These are phyloP conservation scores for Lotus japonicus DNA, from an alignment of 306 rosid genomes.

Conservation along the genomic window DNA sequence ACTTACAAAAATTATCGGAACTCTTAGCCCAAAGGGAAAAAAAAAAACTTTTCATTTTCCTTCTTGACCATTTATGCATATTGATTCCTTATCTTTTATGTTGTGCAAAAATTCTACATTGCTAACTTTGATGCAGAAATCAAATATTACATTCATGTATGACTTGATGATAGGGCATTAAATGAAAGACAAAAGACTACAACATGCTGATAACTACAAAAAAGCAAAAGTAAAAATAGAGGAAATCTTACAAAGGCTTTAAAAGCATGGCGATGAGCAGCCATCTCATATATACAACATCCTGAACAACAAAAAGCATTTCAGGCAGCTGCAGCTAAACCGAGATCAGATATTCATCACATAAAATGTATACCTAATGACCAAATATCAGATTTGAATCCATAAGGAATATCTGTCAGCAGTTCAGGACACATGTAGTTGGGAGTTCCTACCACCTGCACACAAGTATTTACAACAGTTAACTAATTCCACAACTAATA, in stretches of 20 bases:
- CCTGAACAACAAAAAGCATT: slow-evolving; percentile 45
- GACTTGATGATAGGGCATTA: neutral
- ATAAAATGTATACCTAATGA: slow-evolving; percentile 57
- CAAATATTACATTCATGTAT: neutral
- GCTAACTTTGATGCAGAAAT: neutral
- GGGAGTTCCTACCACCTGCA: slow-evolving; percentile 95
- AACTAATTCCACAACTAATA: neutral
- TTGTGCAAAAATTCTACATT: neutral
- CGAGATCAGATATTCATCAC: slow-evolving; percentile 1
- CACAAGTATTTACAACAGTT: neutral
- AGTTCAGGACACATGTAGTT: slow-evolving; percentile 98
- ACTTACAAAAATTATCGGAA: slow-evolving; percentile 5
- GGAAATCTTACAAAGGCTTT: slow-evolving; percentile 87
- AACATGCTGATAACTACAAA: neutral
- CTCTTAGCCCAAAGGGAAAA: neutral
- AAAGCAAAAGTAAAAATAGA: slow-evolving; percentile 18
- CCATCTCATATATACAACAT: slow-evolving; percentile 96
- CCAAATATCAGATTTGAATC: slow-evolving; percentile 98
- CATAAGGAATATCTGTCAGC: slow-evolving; percentile 93
- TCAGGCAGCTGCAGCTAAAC: slow-evolving; percentile 29
- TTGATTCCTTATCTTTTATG: neutral
- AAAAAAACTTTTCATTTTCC: neutral
- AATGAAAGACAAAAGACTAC: neutral
- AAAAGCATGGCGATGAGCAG: slow-evolving; percentile 90
- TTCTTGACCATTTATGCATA: neutral